These are phyloP conservation scores for Voacanga thouarsii DNA, from an alignment of 257 asterid species.

Conservation along the genomic window DNA sequence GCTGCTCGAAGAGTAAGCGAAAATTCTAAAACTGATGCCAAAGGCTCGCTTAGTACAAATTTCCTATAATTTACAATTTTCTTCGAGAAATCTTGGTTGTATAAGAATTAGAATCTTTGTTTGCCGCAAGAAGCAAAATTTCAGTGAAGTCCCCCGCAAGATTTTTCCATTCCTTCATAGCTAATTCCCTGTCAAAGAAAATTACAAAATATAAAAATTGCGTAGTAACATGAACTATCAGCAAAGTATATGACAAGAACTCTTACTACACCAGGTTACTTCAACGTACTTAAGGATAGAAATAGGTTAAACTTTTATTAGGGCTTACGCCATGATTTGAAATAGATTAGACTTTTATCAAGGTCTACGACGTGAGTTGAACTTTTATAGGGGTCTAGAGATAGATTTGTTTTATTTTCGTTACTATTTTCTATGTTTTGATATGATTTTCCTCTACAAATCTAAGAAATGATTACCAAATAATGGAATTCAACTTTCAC, in stretches of 20 bases:
- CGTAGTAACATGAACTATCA: neutral
- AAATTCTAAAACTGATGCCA: constrained; percentile 83
- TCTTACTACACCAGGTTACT: too few relatives aligned
- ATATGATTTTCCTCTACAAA: too few relatives aligned
- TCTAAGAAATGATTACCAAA: too few relatives aligned
- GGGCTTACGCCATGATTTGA: too few relatives aligned
- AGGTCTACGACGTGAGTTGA: too few relatives aligned
- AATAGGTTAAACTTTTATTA: too few relatives aligned
- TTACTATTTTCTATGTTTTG: too few relatives aligned
- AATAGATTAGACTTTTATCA: too few relatives aligned
- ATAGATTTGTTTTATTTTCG: too few relatives aligned
- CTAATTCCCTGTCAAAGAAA: constrained; percentile 64
- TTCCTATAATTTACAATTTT: constrained; percentile 61
- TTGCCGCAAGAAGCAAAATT: constrained; percentile 57
- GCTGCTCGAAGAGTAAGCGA: constrained; percentile 97
- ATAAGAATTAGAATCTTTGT: constrained; percentile 44
- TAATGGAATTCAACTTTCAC: too few relatives aligned
- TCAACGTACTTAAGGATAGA: too few relatives aligned
- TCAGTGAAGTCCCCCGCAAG: constrained; percentile 86
- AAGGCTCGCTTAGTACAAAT: constrained; percentile 67
- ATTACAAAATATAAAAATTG: neutral
- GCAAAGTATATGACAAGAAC: constrained; percentile 5
- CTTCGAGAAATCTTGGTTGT: constrained; percentile 81
- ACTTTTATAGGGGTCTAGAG: too few relatives aligned
- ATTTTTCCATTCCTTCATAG: constrained; percentile 86